Conservation (phyloP, 805 yeast genomes). For the Sporopachydermia lactativora region DNA sequence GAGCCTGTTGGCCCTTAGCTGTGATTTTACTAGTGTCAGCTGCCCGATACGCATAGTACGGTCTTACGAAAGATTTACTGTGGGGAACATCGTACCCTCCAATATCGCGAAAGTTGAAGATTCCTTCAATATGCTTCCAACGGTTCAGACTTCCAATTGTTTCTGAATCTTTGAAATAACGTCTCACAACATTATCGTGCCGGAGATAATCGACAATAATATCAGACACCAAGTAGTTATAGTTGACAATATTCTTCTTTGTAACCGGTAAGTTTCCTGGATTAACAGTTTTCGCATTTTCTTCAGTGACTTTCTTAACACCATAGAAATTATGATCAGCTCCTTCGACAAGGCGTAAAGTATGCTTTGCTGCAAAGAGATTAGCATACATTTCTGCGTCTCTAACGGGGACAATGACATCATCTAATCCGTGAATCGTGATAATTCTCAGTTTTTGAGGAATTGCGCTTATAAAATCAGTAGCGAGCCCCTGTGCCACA, state of each 20-base stretch:
- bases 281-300: constrained; percentile 18
- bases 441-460: constrained; percentile 37
- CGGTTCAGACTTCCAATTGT: constrained; percentile 31
- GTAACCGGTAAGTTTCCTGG: constrained; percentile 29
- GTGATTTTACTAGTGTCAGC: constrained; percentile 47
- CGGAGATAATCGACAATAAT: constrained; percentile 30
- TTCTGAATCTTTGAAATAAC: constrained; percentile 31
- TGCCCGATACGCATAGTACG: constrained; percentile 44
- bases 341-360: constrained; percentile 38
- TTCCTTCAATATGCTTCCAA: constrained; percentile 53
- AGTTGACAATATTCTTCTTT: constrained; percentile 31
- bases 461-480: constrained; percentile 15
- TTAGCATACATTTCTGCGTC: constrained; percentile 52
- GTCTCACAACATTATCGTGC: constrained; percentile 31
- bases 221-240: constrained; percentile 37
- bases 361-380: constrained; percentile 41
- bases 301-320: constrained; percentile 21
- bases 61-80: constrained; percentile 22
- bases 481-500: constrained; percentile 26
- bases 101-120: constrained; percentile 60
- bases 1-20: constrained; percentile 27
- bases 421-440: constrained; percentile 60
- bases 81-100: constrained; percentile 48
- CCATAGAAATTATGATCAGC: constrained; percentile 84
- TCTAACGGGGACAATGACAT: constrained; percentile 45